These are phyloP conservation scores for Cryptococcus sp. DNA, from an alignment of 1,284 basidiomycete species.

Conservation along the genomic window DNA sequence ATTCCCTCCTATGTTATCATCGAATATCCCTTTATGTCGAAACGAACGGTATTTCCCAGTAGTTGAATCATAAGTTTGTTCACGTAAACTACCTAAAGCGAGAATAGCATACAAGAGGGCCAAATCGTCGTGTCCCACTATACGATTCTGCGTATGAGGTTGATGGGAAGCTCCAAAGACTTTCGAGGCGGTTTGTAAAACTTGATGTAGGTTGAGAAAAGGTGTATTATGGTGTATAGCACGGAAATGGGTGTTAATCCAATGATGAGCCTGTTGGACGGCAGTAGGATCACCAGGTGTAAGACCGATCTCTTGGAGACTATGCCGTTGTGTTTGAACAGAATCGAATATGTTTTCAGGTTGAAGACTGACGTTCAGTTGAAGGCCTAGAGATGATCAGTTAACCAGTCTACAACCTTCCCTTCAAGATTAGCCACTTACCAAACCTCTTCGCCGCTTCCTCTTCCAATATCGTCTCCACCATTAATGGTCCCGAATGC, in stretches of 20 bases:
- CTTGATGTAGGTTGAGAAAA: conserved; percentile 12
- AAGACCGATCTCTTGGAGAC: conserved; percentile 14
- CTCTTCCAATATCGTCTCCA: conserved; percentile 4
- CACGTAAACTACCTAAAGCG: too few relatives aligned
- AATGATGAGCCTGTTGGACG: conserved; percentile 7
- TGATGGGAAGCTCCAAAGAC: too few relatives aligned
- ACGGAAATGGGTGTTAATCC: conserved; percentile 15
- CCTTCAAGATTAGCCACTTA: neutral
- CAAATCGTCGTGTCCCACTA: too few relatives aligned
- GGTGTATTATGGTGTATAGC: conserved; percentile 21
- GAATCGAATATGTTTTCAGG: conserved; percentile 13
- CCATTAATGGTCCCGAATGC: neutral
- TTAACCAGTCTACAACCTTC: too few relatives aligned
- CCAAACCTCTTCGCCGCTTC: neutral
- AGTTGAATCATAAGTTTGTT: too few relatives aligned
- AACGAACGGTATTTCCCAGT: too few relatives aligned
- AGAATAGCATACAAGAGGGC: too few relatives aligned
- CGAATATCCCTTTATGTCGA: too few relatives aligned
- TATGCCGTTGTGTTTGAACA: conserved; percentile 1
- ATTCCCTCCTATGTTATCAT: too few relatives aligned
- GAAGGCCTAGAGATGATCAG: conserved; percentile 2
- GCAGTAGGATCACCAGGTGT: conserved; percentile 3
- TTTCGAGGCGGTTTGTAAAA: conserved; percentile 6
- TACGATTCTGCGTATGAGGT: too few relatives aligned
- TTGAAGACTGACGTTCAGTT: conserved; percentile 4